phyloP scores from a whole-genome alignment of 257 asterid species.

The Knoxia roxburghii region DNA sequence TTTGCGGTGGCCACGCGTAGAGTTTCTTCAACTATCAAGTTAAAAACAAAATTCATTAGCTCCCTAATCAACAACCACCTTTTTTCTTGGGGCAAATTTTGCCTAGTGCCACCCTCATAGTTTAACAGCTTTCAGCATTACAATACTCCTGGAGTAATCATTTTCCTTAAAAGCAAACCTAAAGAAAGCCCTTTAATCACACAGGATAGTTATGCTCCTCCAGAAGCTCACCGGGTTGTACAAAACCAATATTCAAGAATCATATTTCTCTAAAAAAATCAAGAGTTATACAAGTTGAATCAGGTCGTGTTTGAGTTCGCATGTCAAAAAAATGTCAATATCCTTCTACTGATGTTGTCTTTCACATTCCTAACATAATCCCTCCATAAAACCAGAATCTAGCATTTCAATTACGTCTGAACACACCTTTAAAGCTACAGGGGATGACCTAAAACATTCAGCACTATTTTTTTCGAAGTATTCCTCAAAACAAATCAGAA shows the following conservation, averaged over 20 bases:
- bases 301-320: too few species aligned
- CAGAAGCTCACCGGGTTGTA: neutral
- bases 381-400: neutral
- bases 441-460: neutral
- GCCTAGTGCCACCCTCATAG: neutral
- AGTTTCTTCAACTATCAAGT: neutral
- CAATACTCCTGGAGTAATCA: neutral
- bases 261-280: too few species aligned
- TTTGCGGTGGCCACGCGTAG: neutral
- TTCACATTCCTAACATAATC: neutral
- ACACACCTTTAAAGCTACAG: too few species aligned
- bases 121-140: neutral
- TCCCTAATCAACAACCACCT: neutral
- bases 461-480: conserved; percentile 1
- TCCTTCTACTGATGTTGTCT: too few species aligned
- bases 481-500: neutral
- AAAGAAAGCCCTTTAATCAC: neutral
- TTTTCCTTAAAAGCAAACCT: neutral
- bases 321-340: too few species aligned
- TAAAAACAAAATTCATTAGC: neutral
- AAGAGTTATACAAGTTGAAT: too few species aligned
- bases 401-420: neutral
- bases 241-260: neutral
- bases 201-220: neutral
- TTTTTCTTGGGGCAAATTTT: neutral